Evolutionary conservation across 495 filamentous ascomycete species (phyloP), one percentile per base, ranked within the genome.

Genomic region (Penicillium mononematosum): DNA sequence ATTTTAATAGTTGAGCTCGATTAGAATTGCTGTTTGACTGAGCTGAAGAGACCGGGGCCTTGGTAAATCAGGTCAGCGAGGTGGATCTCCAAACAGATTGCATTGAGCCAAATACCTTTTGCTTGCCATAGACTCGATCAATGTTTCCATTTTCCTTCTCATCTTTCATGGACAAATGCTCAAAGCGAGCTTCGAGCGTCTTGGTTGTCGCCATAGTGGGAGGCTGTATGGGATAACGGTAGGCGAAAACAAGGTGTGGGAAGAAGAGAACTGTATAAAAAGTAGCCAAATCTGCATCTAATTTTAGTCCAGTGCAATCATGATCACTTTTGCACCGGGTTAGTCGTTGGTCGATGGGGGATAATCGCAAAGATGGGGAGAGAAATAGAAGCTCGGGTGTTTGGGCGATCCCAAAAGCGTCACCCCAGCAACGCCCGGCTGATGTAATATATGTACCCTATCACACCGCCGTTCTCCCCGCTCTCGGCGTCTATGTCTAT

Each of bases 81-180:
- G 17, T 31, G 44, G 9, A 11, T 36, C 34, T 29, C 17, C 27
- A 55, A 25, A 17, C 20, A 39, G 36, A 38, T 57, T 47, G 45
- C n/a, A 17, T 39, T 29, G 2, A 3, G 24, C 7, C 46, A 44
- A 58, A 25, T 73, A 91, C 89, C 84, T 92, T 93, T 25, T 82
- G 72, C 71, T 91, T 93, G 43, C 79, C 75, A 61, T 85, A 84
- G 29, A 67, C 44, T 14, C 77, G 74, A 32, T 66, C 73, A 44
- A 70, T 76, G 58, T 80, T 75, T 36, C 72, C 69, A 42, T 71
- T 73, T 7, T 89, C 87, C 61, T 89, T 90, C 65, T 93, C 91
- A 64, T 92, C 90, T 60, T 86, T 88, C 36, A 96, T 86, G 17
- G 89, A 85, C 69, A 94, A 75, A 61, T 83, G 85, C 82, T 92